These are phyloP conservation scores for Hansenula sp. DNA, from an alignment of 1,139 yeast species.

Conservation along the genomic window DNA sequence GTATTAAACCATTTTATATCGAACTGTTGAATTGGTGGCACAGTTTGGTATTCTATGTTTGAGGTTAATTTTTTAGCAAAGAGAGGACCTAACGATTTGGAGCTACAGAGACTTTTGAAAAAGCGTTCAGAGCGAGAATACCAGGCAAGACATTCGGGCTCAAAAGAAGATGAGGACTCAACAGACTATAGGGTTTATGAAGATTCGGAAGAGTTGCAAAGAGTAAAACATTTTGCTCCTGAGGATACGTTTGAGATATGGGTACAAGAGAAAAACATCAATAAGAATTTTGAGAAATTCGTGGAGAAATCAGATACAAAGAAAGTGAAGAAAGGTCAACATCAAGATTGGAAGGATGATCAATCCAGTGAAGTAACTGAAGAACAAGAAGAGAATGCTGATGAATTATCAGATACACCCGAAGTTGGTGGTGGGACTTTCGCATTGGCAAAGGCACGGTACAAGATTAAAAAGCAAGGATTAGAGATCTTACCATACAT, in stretches of 20 bases:
- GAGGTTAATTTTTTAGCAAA: background rate
- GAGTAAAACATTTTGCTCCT: slow-evolving; percentile 8
- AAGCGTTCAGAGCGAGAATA: background rate
- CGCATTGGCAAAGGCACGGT: slow-evolving; percentile 16
- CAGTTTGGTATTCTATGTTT: background rate
- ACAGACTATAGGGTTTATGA: background rate
- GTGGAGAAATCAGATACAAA: background rate
- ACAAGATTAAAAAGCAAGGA: slow-evolving; percentile 18
- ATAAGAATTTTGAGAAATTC: slow-evolving; percentile 4
- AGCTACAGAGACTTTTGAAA: background rate
- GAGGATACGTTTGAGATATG: slow-evolving; percentile 21
- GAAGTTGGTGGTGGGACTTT: background rate
- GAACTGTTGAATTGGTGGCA: too few species aligned
- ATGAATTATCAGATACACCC: background rate
- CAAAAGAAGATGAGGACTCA: background rate
- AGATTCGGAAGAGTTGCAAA: slow-evolving; percentile 3
- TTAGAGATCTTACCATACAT: slow-evolving; percentile 27
- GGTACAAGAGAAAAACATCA: slow-evolving; percentile 13
- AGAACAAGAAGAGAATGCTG: slow-evolving; percentile 9
- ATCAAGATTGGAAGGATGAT: background rate
- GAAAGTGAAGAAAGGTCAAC: background rate
- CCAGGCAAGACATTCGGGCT: background rate
- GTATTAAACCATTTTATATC: too few species aligned
- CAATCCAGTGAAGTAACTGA: slow-evolving; percentile 4
- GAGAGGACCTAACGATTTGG: background rate